Conservation (phyloP, 441 rosid genomes). For the Daphne laureola region DNA sequence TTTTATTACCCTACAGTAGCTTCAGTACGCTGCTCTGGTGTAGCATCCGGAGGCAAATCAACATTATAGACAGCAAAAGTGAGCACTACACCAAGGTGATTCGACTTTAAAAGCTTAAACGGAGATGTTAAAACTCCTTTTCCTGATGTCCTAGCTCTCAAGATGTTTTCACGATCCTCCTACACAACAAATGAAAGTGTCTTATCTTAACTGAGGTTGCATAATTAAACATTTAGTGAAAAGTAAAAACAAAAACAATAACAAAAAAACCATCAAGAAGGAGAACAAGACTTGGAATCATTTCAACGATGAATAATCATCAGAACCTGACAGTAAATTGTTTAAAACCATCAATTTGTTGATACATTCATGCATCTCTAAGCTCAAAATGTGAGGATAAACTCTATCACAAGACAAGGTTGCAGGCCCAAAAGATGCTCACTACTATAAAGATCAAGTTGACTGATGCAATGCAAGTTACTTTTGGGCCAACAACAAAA, state of each 20-base stretch:
- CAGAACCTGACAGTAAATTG: too few species aligned
- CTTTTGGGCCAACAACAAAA: too few species aligned
- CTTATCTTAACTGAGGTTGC: conserved; percentile 16
- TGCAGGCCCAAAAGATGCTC: too few species aligned
- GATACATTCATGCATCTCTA: too few species aligned
- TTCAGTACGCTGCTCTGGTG: conserved; percentile 61
- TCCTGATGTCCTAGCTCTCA: conserved; percentile 91
- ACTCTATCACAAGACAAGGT: too few species aligned
- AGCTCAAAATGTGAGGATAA: too few species aligned
- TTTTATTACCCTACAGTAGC: conserved; percentile 70
- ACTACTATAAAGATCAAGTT: too few species aligned
- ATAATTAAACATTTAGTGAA: background rate
- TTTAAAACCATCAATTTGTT: too few species aligned
- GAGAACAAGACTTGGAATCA: too few species aligned
- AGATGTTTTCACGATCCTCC: conserved; percentile 94
- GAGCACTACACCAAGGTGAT: conserved; percentile 87
- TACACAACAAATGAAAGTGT: conserved; percentile 19
- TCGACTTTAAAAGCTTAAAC: conserved; percentile 86
- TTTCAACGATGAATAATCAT: too few species aligned
- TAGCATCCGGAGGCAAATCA: conserved; percentile 59
- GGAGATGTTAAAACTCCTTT: conserved; percentile 97
- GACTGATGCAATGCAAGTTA: too few species aligned
- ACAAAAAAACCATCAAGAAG: background rate
- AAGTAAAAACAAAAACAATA: background rate
- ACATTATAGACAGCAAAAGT: conserved; percentile 83